A percentile compares a stretch with the other conserved stretches of the same genome.
These are phyloP conservation scores for Diophrys sp. DNA, from an alignment of 73 alveolate species.

Conservation along the genomic window DNA sequence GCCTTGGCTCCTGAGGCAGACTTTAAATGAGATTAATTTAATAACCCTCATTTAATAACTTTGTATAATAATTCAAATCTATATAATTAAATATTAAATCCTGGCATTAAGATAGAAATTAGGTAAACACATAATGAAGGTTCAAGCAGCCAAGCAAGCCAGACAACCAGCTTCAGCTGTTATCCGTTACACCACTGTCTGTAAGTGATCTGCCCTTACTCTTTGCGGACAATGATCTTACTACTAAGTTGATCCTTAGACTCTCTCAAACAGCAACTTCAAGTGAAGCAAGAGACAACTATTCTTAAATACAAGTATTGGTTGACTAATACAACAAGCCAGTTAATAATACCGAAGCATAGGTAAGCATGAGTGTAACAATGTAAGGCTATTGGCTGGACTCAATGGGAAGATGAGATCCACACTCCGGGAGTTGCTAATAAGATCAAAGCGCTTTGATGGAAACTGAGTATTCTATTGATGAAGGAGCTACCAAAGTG, in stretches of 20 bases:
- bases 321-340: slow-evolving; percentile 52
- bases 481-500: slow-evolving; percentile 56
- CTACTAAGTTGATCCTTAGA: slow-evolving; percentile 50
- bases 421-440: slow-evolving; percentile 54
- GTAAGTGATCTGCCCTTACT: too few species aligned
- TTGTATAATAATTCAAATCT: too few species aligned
- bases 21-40: too few species aligned
- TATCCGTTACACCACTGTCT: slow-evolving; percentile 33
- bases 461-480: slow-evolving; percentile 60
- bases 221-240: slow-evolving; percentile 43
- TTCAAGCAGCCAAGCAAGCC: background rate
- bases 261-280: slow-evolving; percentile 40
- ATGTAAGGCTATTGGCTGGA: slow-evolving; percentile 60
- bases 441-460: slow-evolving; percentile 42
- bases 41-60: too few species aligned
- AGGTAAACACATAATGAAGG: background rate
- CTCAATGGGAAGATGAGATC: slow-evolving; percentile 50
- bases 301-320: slow-evolving; percentile 42
- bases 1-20: too few species aligned
- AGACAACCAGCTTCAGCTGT: slow-evolving; percentile 15
- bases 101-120: background rate
- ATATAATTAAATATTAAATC: too few species aligned
- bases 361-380: too few species aligned
- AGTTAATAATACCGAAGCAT: slow-evolving; percentile 15
- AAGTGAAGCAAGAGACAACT: slow-evolving; percentile 40